Conservation (phyloP, 352 stramenopile species). For the Phytophthora pseudosyringae region DNA sequence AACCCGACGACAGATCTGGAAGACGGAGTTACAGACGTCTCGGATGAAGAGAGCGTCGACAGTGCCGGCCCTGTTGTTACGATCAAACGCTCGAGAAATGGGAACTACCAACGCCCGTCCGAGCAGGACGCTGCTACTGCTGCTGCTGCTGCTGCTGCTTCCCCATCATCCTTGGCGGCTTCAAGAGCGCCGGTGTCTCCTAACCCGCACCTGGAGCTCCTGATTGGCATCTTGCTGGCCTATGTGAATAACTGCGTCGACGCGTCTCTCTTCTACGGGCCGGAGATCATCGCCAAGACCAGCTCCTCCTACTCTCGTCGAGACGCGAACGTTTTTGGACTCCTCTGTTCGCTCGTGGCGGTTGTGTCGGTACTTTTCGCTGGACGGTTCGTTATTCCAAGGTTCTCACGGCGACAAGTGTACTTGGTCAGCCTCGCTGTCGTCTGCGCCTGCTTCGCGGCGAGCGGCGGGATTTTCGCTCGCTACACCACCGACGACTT, state of each 20-base stretch:
- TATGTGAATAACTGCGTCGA: conserved; percentile 92
- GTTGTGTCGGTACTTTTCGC: conserved; percentile 75
- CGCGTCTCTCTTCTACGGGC: conserved; percentile 88
- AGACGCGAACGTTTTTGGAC: conserved; percentile 80
- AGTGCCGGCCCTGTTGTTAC: conserved; percentile 6
- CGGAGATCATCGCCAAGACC: conserved; percentile 81
- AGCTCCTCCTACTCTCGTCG: conserved; percentile 57
- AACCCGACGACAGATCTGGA: conserved; percentile 54
- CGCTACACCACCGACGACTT: conserved; percentile 73
- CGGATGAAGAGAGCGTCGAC: conserved; percentile 42
- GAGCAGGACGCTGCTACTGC: conserved; percentile 15
- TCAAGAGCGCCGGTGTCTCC: conserved; percentile 3
- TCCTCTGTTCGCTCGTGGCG: conserved; percentile 73
- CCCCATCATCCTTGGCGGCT: conserved; percentile 12
- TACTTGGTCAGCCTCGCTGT: conserved; percentile 78
- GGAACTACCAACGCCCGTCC: conserved; percentile 22
- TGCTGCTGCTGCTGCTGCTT: neutral
- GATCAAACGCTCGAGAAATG: conserved; percentile 29
- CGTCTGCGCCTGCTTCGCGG: conserved; percentile 72
- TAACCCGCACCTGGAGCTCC: conserved; percentile 63
- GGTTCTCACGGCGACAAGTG: conserved; percentile 66
- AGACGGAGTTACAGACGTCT: conserved; percentile 42
- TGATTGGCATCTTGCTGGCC: conserved; percentile 77
- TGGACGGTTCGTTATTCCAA: conserved; percentile 70
- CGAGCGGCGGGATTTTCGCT: conserved; percentile 73